Base-by-base conservation (phyloP, 1,284 basidiomycete species). In the Ceratobasidium papillatum region DNA sequence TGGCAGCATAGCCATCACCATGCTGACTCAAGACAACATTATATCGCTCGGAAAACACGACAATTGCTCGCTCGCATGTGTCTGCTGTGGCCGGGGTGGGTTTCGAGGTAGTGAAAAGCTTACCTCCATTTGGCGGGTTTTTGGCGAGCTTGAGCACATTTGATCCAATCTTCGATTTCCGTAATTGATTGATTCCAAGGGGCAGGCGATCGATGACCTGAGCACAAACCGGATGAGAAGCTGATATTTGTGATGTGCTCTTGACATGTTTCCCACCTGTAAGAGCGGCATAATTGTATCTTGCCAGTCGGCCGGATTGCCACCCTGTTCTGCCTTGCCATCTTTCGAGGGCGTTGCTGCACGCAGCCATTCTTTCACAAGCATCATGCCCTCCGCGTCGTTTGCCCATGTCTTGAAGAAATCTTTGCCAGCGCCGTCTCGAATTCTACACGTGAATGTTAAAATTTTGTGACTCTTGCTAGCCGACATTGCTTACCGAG, bases 321-420 rank as follows among this genome's bases (percentile, higher is more conserved):
- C 14, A 2, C 54, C 66, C 2, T 22, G 41, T 8, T 71, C 66
- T 36, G 54, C 17, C 54, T 71, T 71, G 74, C 82, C 85, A 77
- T 89, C 90, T 83, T 78, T 88, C 88, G 43, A 86, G 86, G 25
- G 83, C 82, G 76, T 86, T 86, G 54, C 87, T 3, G 89, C 84
- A 82, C 90, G 92, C 75, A 94, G 83, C 92, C 92, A 94, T 78
- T 92, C 91, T 74, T 90, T 86, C 45, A 91, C 88, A 58, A 94
- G 85, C 75, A 91, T 90, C 84, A 94, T 89, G 25, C 92, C 93
- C 64, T 82, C 82, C 54, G 81, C 27, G 80, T 91, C 92, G 80
- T 92, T 92, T 25, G 88, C 86, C 92, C 92, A 94, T 3, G 91
- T 91, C 59, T 91, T 88, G 80, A 92, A 94, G 80, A 94, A 94